Conservation (phyloP, 208 protist genomes). For the Herpetomonas samuelpessoai region DNA sequence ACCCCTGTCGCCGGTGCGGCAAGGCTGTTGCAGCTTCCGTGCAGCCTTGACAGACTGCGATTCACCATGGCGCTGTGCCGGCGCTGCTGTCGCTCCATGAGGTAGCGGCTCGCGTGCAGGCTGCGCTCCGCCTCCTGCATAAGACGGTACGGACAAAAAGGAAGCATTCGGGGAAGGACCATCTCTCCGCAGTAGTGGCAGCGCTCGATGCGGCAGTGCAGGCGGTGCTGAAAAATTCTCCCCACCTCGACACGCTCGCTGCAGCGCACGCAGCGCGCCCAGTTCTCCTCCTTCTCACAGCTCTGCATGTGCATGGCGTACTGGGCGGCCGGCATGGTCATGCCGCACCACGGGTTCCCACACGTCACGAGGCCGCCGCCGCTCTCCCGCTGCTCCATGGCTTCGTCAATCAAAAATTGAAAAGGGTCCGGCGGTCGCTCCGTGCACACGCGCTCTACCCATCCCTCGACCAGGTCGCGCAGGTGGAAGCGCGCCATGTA, state of each 20-base stretch:
- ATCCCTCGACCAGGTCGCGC: conserved; percentile 62
- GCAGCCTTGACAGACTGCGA: too few species aligned
- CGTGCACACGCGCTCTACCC: conserved; percentile 34
- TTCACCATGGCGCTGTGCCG: too few species aligned
- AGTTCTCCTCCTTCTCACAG: conserved; percentile 56
- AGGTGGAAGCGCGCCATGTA: conserved; percentile 66
- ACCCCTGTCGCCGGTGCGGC: too few species aligned
- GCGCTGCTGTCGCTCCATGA: conserved; percentile 6
- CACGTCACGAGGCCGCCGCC: conserved; percentile 73
- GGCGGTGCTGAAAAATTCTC: conserved; percentile 46
- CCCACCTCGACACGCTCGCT: conserved; percentile 59
- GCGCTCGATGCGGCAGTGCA: conserved; percentile 53
- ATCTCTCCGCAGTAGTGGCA: conserved; percentile 73
- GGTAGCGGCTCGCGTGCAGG: conserved; percentile 25
- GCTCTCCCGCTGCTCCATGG: conserved; percentile 35
- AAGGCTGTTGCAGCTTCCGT: conserved; percentile 1
- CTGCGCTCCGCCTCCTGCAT: conserved; percentile 48
- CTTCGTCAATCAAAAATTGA: conserved; percentile 55
- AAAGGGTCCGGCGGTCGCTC: conserved; percentile 66
- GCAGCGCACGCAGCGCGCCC: conserved; percentile 66
- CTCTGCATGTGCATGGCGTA: conserved; percentile 33
- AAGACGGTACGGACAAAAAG: conserved; percentile 58
- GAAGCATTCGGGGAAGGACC: conserved; percentile 66
- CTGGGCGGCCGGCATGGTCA: conserved; percentile 50
- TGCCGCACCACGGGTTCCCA: conserved; percentile 72